Evolutionary conservation across 163 green algal species (phyloP), one percentile per base, ranked within the genome.

Genomic region (Scenedesmus sp.): DNA sequence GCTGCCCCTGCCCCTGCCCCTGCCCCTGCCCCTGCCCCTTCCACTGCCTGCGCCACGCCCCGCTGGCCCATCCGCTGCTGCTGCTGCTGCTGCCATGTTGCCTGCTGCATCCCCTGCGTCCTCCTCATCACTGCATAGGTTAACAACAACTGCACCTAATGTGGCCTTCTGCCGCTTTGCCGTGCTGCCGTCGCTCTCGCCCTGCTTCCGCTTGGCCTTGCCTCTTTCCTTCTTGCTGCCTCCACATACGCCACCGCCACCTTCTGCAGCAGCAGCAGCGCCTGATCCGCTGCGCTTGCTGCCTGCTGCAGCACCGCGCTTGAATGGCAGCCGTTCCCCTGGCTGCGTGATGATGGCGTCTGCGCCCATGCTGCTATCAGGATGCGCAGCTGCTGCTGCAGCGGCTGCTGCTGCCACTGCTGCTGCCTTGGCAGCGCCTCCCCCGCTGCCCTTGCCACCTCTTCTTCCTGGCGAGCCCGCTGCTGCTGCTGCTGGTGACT

Each of bases 251-350:
- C 10, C 59, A 16, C 59, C 59, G 35, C 35, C 59, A 72, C 35
- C 59, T 72, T 22, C 59, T 72, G 59, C 59, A 13, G 59, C 59
- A 18, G 59, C 59, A 76, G 65, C 65, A 16, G 1, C 65, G 30
- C 6, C 65, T 22, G 30, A 3, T 40, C 30, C 5, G 65, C 65
- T 10, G 18, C 65, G 65, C 65, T 76, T 76, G 65, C 6, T 76
- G 65, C 65, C 65, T 35, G 22, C 59, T 76, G 65, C 65, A 76
- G 30, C 7, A 40, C 24, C 65, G 30, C 40, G 30, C 65, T 76
- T 76, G 65, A 9, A 22, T 49, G 82, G 82, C 53, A 87, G 82
- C 53, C 82, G 82, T 53, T 87, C 40, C 22, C 82, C 82, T 42
- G 82, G 82, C 53, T 13, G 43, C 9, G 82, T 87, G 33, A 79